These are phyloP conservation scores for Termitomyces sp. DNA, from an alignment of 768 basidiomycete species.

Conservation along the genomic window DNA sequence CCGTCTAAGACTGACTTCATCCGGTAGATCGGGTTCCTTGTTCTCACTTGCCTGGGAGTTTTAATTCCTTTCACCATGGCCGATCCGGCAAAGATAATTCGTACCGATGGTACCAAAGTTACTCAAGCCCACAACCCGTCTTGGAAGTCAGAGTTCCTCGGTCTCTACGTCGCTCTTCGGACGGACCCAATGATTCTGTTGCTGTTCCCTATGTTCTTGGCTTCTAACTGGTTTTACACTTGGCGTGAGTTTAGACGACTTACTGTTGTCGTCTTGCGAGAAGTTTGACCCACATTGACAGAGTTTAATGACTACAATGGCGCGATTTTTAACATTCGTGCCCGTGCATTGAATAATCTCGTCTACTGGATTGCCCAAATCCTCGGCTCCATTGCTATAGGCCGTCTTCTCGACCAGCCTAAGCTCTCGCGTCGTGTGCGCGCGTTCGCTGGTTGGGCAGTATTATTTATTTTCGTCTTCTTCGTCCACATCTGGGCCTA, in stretches of 20 bases:
- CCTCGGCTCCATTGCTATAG: slow-evolving; percentile 66
- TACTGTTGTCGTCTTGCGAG: neutral
- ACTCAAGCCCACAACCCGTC: slow-evolving; percentile 59
- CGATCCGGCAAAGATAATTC: slow-evolving; percentile 65
- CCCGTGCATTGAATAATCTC: slow-evolving; percentile 70
- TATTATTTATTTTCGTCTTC: slow-evolving; percentile 61
- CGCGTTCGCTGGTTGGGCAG: slow-evolving; percentile 63
- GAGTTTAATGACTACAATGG: slow-evolving; percentile 79
- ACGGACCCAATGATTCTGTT: slow-evolving; percentile 69
- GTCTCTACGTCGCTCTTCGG: slow-evolving; percentile 59
- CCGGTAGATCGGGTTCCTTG: slow-evolving; percentile 69
- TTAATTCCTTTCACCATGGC: slow-evolving; percentile 64
- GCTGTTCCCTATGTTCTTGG: slow-evolving; percentile 84
- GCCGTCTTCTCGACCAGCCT: slow-evolving; percentile 56
- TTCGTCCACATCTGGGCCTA: slow-evolving; percentile 72
- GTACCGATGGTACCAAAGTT: slow-evolving; percentile 71
- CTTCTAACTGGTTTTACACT: slow-evolving; percentile 83
- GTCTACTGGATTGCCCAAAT: slow-evolving; percentile 81
- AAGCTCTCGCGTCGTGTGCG: slow-evolving; percentile 56
- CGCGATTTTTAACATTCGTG: slow-evolving; percentile 74
- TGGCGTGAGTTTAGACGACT: slow-evolving; percentile 62
- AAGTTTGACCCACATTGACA: slow-evolving; percentile 19
- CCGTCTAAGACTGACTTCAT: neutral
- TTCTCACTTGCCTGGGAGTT: slow-evolving; percentile 67
- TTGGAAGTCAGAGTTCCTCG: slow-evolving; percentile 73